A percentile compares a stretch with the other conserved stretches of the same genome.
phyloP scores from a whole-genome alignment of 129 eudicot species.

The Flaveria robusta region DNA sequence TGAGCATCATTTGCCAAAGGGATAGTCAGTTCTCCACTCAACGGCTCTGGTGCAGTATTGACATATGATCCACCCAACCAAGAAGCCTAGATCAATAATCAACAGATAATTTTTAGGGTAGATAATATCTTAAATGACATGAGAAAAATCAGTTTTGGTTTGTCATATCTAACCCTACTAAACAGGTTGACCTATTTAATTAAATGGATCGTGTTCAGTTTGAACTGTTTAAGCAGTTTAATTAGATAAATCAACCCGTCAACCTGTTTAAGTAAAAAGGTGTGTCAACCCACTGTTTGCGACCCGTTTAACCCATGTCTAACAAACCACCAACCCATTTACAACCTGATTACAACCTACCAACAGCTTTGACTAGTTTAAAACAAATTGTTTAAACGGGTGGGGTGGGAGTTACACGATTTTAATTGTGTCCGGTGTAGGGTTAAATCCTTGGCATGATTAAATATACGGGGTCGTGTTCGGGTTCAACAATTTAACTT shows the following conservation, averaged over 20 bases:
- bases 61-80: constrained; percentile 84
- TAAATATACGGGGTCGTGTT: background rate
- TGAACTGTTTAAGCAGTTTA: background rate
- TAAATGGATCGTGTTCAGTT: too few species aligned
- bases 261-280: background rate
- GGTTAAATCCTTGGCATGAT: background rate
- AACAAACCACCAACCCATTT: background rate
- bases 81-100: constrained; percentile 56
- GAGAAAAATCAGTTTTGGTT: background rate
- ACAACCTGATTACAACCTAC: background rate
- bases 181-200: background rate
- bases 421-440: background rate
- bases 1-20: constrained; percentile 58
- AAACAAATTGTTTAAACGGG: background rate
- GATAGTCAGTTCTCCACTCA: constrained; percentile 64
- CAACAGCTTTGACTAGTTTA: background rate
- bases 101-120: constrained; percentile 9
- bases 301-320: background rate
- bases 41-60: constrained; percentile 41
- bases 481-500: background rate
- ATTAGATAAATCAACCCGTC: background rate
- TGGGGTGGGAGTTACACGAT: background rate
- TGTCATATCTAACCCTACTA: background rate
- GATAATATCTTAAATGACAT: background rate
- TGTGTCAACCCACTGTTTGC: background rate